Evolutionary conservation across 805 yeast genomes (phyloP).

Genomic region (Cyberlindnera veronae): DNA sequence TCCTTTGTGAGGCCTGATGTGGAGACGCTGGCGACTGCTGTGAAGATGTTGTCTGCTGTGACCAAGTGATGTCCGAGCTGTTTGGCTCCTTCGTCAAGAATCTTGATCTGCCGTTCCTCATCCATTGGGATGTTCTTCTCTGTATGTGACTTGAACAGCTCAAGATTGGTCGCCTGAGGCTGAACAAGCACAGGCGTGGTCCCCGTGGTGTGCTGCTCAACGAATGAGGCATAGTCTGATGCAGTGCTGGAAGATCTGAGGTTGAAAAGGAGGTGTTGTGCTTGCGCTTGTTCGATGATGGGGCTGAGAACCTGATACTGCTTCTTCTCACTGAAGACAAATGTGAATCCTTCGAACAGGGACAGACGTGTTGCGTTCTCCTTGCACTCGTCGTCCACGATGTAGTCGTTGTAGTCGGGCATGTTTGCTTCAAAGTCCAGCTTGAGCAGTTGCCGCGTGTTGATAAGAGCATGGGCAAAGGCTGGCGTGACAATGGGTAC

Average conservation of each 20-base stretch:
- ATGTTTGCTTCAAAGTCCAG: conserved; percentile 20
- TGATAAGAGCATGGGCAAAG: conserved; percentile 21
- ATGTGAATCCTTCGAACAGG: conserved; percentile 23
- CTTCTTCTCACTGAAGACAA: conserved; percentile 25
- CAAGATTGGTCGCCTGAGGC: conserved; percentile 1
- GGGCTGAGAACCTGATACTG: conserved; percentile 24
- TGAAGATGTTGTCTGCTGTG: conserved; percentile 28
- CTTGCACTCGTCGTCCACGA: conserved; percentile 23
- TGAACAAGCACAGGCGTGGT: conserved; percentile 5
- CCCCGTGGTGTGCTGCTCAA: not conserved
- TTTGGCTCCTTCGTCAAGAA: conserved; percentile 6
- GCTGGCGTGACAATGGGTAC: conserved; percentile 30
- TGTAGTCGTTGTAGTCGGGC: conserved; percentile 26
- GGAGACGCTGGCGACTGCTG: conserved; percentile 23
- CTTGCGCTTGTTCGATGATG: conserved; percentile 23
- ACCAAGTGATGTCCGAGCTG: conserved; percentile 20
- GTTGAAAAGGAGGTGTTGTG: not conserved
- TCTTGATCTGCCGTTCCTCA: conserved; percentile 3
- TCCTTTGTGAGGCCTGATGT: conserved; percentile 8
- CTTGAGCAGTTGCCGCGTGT: conserved; percentile 12
- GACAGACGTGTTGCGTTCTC: conserved; percentile 24
- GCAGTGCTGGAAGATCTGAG: not conserved
- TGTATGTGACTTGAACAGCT: conserved; percentile 3
- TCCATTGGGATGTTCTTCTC: not conserved
- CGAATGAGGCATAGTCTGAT: conserved; percentile 5